phyloP scores from a whole-genome alignment of 495 filamentous ascomycete species.

The Aspergillus bridgeri region DNA sequence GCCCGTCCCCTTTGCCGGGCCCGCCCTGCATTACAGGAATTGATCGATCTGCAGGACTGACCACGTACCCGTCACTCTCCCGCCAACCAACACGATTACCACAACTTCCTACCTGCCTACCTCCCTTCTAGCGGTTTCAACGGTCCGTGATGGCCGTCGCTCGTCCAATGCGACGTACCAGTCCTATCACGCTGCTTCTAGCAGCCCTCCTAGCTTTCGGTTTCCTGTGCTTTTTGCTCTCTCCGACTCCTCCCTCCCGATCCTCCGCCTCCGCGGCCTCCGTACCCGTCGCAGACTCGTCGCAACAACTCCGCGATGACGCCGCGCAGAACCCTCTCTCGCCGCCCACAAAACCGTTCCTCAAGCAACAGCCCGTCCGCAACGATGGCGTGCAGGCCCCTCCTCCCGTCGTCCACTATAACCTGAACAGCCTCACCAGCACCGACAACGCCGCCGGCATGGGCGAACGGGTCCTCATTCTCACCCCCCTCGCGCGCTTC shows the following conservation, averaged over 20 bases:
- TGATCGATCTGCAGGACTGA: constrained; percentile 2
- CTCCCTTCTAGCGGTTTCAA: neutral
- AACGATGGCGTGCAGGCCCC: constrained; percentile 56
- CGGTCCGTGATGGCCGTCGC: constrained; percentile 47
- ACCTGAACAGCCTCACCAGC: constrained; percentile 89
- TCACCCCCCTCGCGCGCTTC: constrained; percentile 90
- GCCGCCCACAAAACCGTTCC: constrained; percentile 79
- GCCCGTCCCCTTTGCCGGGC: neutral
- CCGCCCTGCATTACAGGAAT: neutral
- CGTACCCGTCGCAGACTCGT: constrained; percentile 20
- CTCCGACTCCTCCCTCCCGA: constrained; percentile 39
- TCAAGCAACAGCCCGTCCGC: constrained; percentile 56
- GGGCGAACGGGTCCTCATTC: constrained; percentile 81
- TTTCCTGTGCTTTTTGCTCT: constrained; percentile 64
- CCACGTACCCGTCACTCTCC: constrained; percentile 8
- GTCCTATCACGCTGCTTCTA: constrained; percentile 62
- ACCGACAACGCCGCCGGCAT: constrained; percentile 69
- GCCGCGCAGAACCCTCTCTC: constrained; percentile 73
- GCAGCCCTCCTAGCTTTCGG: constrained; percentile 57
- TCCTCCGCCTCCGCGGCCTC: constrained; percentile 27
- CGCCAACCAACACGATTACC: neutral
- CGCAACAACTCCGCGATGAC: constrained; percentile 49
- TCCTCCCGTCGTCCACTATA: constrained; percentile 90
- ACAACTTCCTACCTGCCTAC: no score
- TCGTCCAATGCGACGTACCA: constrained; percentile 62